Evolutionary conservation across 306 rosid genomes (phyloP).

Genomic region (Malus orientalis): DNA sequence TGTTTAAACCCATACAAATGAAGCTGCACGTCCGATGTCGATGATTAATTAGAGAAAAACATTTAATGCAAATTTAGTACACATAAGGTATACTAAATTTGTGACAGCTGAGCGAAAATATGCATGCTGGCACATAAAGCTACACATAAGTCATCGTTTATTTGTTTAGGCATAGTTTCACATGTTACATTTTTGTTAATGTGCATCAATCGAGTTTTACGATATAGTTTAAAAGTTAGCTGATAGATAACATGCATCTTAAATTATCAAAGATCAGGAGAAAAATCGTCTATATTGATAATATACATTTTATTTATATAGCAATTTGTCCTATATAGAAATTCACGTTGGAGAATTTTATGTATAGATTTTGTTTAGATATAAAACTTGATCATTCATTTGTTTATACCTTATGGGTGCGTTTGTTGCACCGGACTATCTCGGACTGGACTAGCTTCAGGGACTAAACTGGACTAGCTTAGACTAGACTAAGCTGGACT

Average conservation of each 20-base stretch:
- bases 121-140: not conserved
- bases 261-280: not conserved
- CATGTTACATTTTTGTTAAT: not conserved
- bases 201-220: not conserved
- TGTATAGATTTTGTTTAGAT: not conserved
- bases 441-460: too few species aligned
- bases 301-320: too few species aligned
- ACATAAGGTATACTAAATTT: too few species aligned
- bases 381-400: not conserved
- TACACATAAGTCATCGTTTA: not conserved
- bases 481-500: too few species aligned
- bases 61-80: not conserved
- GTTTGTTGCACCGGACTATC: too few species aligned
- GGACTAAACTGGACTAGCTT: too few species aligned
- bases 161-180: not conserved
- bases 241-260: not conserved
- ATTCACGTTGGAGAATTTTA: too few species aligned
- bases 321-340: not conserved
- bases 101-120: not conserved
- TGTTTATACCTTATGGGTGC: not conserved
- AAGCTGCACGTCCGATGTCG: constrained; percentile 28
- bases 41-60: constrained; percentile 2
- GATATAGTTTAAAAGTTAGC: not conserved
- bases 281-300: not conserved
- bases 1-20: constrained; percentile 31